These are phyloP conservation scores for Venturia oleaginea DNA, from an alignment of 2,329 filamentous ascomycete genomes.

Conservation along the genomic window DNA sequence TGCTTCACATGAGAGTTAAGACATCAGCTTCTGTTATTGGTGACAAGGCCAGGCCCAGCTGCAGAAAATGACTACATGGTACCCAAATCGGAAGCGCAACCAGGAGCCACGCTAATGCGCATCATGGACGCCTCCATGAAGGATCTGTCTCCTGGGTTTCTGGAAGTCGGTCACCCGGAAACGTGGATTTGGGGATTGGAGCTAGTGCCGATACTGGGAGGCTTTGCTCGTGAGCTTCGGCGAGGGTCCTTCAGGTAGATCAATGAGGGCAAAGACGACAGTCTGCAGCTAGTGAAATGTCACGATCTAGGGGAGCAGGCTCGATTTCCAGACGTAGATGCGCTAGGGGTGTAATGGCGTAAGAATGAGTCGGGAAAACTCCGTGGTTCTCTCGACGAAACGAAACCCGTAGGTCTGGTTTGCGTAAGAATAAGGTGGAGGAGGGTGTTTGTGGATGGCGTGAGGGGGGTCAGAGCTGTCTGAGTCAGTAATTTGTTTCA, in stretches of 20 bases:
- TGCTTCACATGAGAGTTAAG: neutral
- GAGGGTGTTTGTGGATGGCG: neutral
- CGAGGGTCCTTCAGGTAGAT: neutral
- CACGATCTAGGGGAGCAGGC: neutral
- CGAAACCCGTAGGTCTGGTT: neutral
- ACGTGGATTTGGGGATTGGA: neutral
- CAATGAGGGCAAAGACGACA: neutral
- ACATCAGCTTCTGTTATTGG: neutral
- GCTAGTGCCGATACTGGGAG: neutral
- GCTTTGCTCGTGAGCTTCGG: neutral
- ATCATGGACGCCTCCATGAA: neutral
- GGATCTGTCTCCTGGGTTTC: neutral
- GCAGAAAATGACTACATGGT: conserved; percentile 1
- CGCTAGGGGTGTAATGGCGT: neutral
- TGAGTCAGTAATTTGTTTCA: neutral
- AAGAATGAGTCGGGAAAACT: neutral
- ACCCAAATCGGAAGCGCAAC: neutral
- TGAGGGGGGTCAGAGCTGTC: neutral
- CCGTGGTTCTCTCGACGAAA: neutral
- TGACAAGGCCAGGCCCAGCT: neutral
- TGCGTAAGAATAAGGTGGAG: neutral
- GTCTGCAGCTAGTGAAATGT: neutral
- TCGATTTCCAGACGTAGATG: neutral
- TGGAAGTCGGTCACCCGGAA: neutral
- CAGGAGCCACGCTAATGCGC: neutral